A percentile compares a stretch with the other conserved stretches of the same genome.
phyloP scores from a whole-genome alignment of 805 yeast genomes.

The Cyberlindnera subsufficiens region DNA sequence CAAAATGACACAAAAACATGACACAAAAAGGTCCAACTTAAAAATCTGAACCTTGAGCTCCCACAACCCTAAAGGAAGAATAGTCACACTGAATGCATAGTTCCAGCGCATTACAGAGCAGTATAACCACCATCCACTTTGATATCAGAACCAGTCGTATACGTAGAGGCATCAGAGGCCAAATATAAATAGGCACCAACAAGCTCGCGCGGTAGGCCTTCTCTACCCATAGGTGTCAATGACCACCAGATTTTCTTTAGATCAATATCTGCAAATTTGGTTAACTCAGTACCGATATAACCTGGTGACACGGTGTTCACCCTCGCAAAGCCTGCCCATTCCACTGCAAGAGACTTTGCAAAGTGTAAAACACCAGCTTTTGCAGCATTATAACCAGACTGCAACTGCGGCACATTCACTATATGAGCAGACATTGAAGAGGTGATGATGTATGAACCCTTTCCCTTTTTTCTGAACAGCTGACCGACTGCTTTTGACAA shows the following conservation, averaged over 20 bases:
- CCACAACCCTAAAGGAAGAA: background rate
- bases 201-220: constrained; percentile 66
- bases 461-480: constrained; percentile 66
- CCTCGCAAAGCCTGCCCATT: constrained; percentile 81
- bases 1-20: background rate
- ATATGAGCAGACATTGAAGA: constrained; percentile 89
- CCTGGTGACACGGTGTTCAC: constrained; percentile 87
- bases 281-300: constrained; percentile 69
- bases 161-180: constrained; percentile 77
- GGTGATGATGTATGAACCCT: constrained; percentile 77
- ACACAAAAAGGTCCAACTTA: background rate
- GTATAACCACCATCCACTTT: constrained; percentile 77
- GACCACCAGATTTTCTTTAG: constrained; percentile 43
- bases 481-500: constrained; percentile 73
- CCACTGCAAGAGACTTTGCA: constrained; percentile 74
- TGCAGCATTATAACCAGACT: constrained; percentile 82
- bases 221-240: constrained; percentile 64
- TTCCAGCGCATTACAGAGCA: constrained; percentile 9
- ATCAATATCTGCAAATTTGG: constrained; percentile 41
- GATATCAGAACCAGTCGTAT: constrained; percentile 73
- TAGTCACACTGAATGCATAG: background rate
- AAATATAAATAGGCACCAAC: constrained; percentile 76
- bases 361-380: constrained; percentile 81
- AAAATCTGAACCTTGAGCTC: background rate
- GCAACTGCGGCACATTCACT: constrained; percentile 82